These are phyloP conservation scores for Saxispiralis lemnorum DNA, from an alignment of 495 filamentous ascomycete genomes.

Conservation along the genomic window DNA sequence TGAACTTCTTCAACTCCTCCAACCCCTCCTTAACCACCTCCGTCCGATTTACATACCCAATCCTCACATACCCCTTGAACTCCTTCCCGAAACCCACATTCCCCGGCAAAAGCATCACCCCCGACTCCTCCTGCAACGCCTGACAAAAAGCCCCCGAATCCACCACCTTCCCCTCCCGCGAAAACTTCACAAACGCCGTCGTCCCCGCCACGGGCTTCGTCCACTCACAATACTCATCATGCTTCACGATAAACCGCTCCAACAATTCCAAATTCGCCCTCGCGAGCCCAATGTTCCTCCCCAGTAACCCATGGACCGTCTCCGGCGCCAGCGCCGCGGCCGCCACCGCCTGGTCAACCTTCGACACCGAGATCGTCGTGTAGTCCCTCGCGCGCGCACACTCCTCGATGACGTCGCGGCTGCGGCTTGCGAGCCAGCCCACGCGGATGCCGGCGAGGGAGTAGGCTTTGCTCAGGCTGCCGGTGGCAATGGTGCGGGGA, in stretches of 20 bases:
- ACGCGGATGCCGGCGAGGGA: conserved; percentile 66
- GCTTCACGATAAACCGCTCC: conserved; percentile 46
- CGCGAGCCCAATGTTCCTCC: conserved; percentile 53
- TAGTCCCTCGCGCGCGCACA: conserved; percentile 55
- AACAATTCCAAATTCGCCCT: conserved; percentile 51
- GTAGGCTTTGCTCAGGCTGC: conserved; percentile 76
- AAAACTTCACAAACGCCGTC: conserved; percentile 62
- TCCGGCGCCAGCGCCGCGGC: conserved; percentile 47
- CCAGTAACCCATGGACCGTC: conserved; percentile 49
- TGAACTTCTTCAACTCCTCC: conserved; percentile 41
- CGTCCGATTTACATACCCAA: conserved; percentile 64
- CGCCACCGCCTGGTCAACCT: conserved; percentile 67
- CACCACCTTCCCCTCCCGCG: conserved; percentile 42
- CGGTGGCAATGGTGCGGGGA: conserved; percentile 49
- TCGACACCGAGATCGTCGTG: conserved; percentile 70
- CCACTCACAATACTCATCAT: conserved; percentile 50
- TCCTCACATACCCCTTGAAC: conserved; percentile 60
- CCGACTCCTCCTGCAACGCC: conserved; percentile 46
- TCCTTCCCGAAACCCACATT: conserved; percentile 61
- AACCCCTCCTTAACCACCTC: conserved; percentile 51
- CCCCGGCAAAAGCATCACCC: conserved; percentile 68
- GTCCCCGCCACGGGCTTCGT: conserved; percentile 66
- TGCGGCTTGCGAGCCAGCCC: conserved; percentile 65
- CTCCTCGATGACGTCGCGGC: conserved; percentile 43
- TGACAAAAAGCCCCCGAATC: conserved; percentile 59